phyloP scores from a whole-genome alignment of 176 grass and related monocot genomes.

The Carex littledalei region DNA sequence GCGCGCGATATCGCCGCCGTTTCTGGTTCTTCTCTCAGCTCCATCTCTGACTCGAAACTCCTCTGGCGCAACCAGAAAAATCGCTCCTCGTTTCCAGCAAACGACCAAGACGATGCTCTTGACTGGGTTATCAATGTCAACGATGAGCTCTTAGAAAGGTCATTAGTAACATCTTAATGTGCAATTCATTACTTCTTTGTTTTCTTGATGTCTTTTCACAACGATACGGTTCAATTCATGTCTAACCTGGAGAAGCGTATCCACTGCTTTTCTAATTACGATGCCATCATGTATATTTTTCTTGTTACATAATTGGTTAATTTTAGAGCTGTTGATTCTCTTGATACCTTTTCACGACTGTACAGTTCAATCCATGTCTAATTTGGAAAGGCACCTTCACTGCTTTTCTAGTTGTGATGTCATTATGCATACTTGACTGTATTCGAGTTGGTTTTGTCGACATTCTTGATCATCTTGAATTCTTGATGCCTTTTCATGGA shows the following conservation, averaged over 20 bases:
- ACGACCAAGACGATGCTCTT: conserved; percentile 59
- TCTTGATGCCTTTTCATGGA: neutral
- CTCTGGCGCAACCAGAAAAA: conserved; percentile 26
- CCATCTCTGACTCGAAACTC: conserved; percentile 11
- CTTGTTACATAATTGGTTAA: neutral
- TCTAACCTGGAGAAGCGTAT: neutral
- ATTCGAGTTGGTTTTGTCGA: neutral
- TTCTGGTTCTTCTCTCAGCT: conserved; percentile 34
- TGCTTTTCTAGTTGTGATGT: neutral
- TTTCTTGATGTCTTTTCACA: neutral
- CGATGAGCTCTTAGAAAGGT: conserved; percentile 59
- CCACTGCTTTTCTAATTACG: neutral
- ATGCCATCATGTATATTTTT: neutral
- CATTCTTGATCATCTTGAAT: neutral
- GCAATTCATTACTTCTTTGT: neutral
- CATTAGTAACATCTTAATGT: neutral
- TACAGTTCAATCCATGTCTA: neutral
- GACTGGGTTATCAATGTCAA: conserved; percentile 62
- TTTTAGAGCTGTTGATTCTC: neutral
- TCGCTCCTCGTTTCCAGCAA: conserved; percentile 26
- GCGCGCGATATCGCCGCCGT: conserved; percentile 36
- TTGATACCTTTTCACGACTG: neutral
- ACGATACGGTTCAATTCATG: neutral
- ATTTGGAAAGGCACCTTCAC: no score
- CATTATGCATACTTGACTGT: neutral